Conservation (phyloP, 176 grass and related monocot species). For the Aegilops sharonensis region DNA sequence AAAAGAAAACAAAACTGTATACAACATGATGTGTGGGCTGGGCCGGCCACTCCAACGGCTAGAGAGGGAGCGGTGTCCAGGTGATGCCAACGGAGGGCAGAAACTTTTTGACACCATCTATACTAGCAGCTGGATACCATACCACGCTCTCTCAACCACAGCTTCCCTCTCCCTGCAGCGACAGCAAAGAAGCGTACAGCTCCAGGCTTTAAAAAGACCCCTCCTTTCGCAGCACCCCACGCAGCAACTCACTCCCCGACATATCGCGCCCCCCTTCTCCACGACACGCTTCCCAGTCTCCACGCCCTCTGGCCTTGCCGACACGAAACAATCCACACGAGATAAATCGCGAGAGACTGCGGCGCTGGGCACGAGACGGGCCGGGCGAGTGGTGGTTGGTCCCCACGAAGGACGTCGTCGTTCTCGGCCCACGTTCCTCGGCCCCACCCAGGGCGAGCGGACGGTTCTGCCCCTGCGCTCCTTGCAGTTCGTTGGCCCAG, state of each 20-base stretch:
- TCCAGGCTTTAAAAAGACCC: constrained; percentile 3
- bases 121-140: too few relatives aligned
- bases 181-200: constrained; percentile 17
- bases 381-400: neutral
- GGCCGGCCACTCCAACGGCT: neutral
- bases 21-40: too few relatives aligned
- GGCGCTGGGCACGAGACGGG: neutral
- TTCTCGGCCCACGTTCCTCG: constrained; percentile 42
- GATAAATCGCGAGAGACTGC: neutral
- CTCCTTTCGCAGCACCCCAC: neutral
- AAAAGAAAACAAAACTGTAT: too few relatives aligned
- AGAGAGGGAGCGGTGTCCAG: neutral
- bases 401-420: constrained; percentile 56
- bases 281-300: neutral
- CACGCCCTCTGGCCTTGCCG: neutral
- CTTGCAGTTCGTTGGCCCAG: neutral
- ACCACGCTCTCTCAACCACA: neutral
- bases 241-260: neutral
- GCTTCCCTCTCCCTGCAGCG: neutral
- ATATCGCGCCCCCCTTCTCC: neutral
- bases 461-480: constrained; percentile 36
- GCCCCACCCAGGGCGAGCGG: constrained; percentile 3
- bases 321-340: neutral
- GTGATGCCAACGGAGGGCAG: neutral
- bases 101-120: neutral